Evolutionary conservation across 1,139 yeast species (phyloP).

Genomic region (Eremothecium cymbalariae): DNA sequence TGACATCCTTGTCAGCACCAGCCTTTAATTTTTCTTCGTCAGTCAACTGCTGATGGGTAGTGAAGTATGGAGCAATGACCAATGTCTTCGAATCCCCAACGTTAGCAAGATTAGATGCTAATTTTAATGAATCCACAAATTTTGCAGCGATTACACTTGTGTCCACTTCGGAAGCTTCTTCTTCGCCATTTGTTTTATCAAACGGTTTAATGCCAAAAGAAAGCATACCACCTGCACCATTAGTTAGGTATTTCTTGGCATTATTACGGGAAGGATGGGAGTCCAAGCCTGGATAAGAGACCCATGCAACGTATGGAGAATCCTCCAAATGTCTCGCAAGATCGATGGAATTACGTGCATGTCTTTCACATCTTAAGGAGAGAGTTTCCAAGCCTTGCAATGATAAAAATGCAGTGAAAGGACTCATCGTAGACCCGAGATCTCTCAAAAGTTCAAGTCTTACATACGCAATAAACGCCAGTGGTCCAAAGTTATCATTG

Average conservation of each 20-base stretch:
- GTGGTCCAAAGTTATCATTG: constrained; percentile 72
- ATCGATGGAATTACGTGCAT: constrained; percentile 72
- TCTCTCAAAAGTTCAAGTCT: constrained; percentile 87
- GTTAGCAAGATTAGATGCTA: constrained; percentile 89
- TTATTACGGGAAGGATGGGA: constrained; percentile 75
- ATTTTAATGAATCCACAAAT: constrained; percentile 71
- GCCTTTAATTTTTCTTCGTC: constrained; percentile 72
- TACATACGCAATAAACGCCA: constrained; percentile 71
- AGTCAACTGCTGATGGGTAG: constrained; percentile 86
- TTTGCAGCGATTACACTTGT: too few relatives aligned
- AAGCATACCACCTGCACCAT: constrained; percentile 78
- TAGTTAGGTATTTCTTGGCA: constrained; percentile 71
- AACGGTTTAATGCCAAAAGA: constrained; percentile 79
- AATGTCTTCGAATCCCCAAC: constrained; percentile 95
- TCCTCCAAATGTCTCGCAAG: constrained; percentile 71
- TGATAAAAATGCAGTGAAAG: constrained; percentile 79
- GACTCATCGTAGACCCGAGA: constrained; percentile 82
- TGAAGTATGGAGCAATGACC: constrained; percentile 90
- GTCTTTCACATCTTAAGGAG: constrained; percentile 89
- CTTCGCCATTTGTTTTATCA: constrained; percentile 36
- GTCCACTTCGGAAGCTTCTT: constrained; percentile 57
- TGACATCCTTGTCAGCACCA: constrained; percentile 81
- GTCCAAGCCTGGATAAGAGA: constrained; percentile 83
- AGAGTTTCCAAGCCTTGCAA: constrained; percentile 91
- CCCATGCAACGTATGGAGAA: constrained; percentile 72